phyloP scores from a whole-genome alignment of 1,284 basidiomycete species.

The Ustilago xerochloae region DNA sequence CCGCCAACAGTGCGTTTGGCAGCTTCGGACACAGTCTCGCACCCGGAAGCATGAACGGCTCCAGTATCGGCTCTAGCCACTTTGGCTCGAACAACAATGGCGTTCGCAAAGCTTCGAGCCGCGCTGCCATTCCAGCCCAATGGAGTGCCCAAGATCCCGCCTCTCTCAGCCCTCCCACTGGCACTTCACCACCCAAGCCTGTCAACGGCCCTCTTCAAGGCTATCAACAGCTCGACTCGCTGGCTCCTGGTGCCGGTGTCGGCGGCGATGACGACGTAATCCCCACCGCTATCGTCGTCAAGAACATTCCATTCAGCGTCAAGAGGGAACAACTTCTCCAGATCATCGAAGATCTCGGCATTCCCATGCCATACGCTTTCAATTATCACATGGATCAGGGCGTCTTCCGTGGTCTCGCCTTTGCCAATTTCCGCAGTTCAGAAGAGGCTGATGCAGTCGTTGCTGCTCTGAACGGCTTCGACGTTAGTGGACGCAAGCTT shows the following conservation, averaged over 20 bases:
- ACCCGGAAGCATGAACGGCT: slow-evolving; percentile 32
- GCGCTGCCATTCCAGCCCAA: slow-evolving; percentile 48
- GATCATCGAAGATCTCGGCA: slow-evolving; percentile 92
- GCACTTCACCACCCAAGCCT: slow-evolving; percentile 34
- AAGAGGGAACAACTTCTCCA: slow-evolving; percentile 93
- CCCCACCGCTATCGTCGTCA: slow-evolving; percentile 99
- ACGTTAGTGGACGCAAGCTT: slow-evolving; percentile 96
- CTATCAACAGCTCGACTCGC: slow-evolving; percentile 5
- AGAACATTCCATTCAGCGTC: slow-evolving; percentile 98
- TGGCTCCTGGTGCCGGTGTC: too few species aligned
- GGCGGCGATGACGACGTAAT: slow-evolving; percentile 88
- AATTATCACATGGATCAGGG: slow-evolving; percentile 74
- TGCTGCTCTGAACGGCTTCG: slow-evolving; percentile 86
- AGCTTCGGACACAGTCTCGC: slow-evolving; percentile 51
- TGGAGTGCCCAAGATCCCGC: slow-evolving; percentile 40
- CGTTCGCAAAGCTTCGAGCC: slow-evolving; percentile 26
- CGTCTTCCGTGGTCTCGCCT: slow-evolving; percentile 95
- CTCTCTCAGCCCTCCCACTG: slow-evolving; percentile 29
- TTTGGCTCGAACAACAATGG: slow-evolving; percentile 39
- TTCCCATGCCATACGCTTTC: slow-evolving; percentile 99
- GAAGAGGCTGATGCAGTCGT: slow-evolving; percentile 95
- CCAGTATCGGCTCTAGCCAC: slow-evolving; percentile 35
- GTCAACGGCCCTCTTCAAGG: slow-evolving; percentile 7
- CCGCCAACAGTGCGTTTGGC: slow-evolving; percentile 50
- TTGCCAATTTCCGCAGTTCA: slow-evolving; percentile 95